Conservation (phyloP, 2,329 filamentous ascomycete genomes). For the Coniochaeta sp. region DNA sequence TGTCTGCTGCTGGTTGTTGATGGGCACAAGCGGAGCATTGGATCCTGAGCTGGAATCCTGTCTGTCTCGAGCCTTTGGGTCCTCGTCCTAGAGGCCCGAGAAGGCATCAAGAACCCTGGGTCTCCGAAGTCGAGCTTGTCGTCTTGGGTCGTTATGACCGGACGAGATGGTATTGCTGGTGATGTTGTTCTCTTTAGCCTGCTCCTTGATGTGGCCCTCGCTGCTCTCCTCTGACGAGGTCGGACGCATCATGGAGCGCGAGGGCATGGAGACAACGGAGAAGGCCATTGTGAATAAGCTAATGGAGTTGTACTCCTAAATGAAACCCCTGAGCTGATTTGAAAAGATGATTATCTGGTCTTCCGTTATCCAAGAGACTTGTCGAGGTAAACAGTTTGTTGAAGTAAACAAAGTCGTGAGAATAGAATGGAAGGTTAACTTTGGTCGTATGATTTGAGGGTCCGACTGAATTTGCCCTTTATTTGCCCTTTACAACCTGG, state of each 20-base stretch:
- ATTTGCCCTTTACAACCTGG: too few species aligned
- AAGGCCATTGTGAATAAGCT: neutral
- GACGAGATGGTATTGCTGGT: neutral
- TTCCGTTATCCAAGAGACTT: neutral
- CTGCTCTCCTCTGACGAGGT: neutral
- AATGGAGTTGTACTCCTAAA: neutral
- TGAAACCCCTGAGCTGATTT: neutral
- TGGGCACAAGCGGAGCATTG: constrained; percentile 1
- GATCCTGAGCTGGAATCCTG: neutral
- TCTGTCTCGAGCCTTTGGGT: constrained; percentile 6
- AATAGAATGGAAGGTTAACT: neutral
- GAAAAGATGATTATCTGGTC: neutral
- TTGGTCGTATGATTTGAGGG: neutral
- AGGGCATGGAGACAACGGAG: neutral
- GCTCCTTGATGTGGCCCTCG: neutral
- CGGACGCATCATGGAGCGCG: neutral
- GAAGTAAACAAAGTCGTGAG: neutral
- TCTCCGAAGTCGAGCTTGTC: constrained; percentile 2
- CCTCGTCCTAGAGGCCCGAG: constrained; percentile 15
- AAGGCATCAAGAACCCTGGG: constrained; percentile 11
- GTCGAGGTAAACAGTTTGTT: too few species aligned
- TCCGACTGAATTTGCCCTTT: neutral
- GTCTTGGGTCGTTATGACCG: neutral
- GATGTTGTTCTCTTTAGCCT: neutral
- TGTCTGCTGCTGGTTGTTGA: neutral